phyloP scores from a whole-genome alignment of 1,139 yeast genomes.

The Kazachstania sp. region DNA sequence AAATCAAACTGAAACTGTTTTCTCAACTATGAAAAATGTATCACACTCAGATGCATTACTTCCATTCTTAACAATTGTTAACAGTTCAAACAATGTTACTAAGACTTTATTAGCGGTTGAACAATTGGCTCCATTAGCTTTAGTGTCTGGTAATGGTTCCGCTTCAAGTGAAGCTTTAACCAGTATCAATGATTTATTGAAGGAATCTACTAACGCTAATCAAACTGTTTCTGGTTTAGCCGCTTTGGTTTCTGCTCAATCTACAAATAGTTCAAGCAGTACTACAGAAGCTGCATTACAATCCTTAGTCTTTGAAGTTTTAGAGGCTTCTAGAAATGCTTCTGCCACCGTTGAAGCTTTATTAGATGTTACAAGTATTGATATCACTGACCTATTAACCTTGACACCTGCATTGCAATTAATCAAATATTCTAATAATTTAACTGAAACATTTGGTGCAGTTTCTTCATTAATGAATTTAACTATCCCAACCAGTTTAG shows the following conservation, averaged over 20 bases:
- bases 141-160: constrained; percentile 11
- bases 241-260: constrained; percentile 15
- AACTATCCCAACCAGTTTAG: constrained; percentile 22
- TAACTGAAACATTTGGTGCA: constrained; percentile 25
- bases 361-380: constrained; percentile 15
- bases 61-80: constrained; percentile 23
- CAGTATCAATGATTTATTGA: constrained; percentile 20
- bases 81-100: constrained; percentile 19
- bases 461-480: constrained; percentile 25
- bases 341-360: constrained; percentile 23
- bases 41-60: constrained; percentile 23
- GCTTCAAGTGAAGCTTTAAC: constrained; percentile 16
- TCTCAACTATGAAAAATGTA: constrained; percentile 21
- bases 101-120: constrained; percentile 21
- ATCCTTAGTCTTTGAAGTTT: constrained; percentile 17
- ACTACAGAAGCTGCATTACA: constrained; percentile 13
- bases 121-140: constrained; percentile 25
- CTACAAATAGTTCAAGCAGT: constrained; percentile 8
- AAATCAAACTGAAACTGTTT: constrained; percentile 14
- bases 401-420: constrained; percentile 23
- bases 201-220: constrained; percentile 21
- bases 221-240: constrained; percentile 20
- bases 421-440: constrained; percentile 22
- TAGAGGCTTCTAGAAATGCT: constrained; percentile 24
- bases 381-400: constrained; percentile 19